Evolutionary conservation across 768 basidiomycete species (phyloP), one percentile per base, ranked within the genome.

Genomic region (Hericium rajendrae): DNA sequence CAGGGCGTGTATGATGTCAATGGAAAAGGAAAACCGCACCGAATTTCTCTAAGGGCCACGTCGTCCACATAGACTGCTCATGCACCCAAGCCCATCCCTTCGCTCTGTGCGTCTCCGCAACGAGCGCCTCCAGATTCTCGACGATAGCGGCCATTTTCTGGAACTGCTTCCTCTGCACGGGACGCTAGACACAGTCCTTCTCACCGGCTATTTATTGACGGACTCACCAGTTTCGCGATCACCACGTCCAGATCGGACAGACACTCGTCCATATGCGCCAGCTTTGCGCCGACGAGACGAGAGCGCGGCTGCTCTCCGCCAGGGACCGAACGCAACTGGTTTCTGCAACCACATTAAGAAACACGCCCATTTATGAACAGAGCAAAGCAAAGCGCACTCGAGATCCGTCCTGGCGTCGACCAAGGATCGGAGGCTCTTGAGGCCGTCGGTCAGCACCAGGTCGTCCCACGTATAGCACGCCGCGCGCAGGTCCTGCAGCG

Each of bases 381-480:
- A 22, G 22, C 22, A 22, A 12, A 11, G 41, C 12, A 24, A 48
- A 48, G 74, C 84, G 64, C 72, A 94, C 92, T 91, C 86, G 60
- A 95, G 77, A 65, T 91, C 88, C 15, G 92, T 95, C 18, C 88
- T 77, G 16, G 86, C 72, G 65, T 94, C 89, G 2, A 91, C 78
- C 38, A 92, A 74, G 54, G 75, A 80, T 59, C 78, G 83, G 8
- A 79, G 81, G n/a, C 86, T 80, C 62, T 84, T 89, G 40, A 91
- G 71, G 8, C 92, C 92, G 65, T 94, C 91, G 13, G 85, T 65
- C 10, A 87, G 74, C 1, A 93, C 83, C 48, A 94, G 74, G 62
- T 92, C 86, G 61, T 93, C 87, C 92, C 92, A 95, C 54, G 83
- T 87, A 57, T 80, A 75, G 9, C 85, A 70, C 16, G 80, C 75